Conservation (phyloP, 192 early-diverging fungal genomes). For the Coemansia brasiliensis region DNA sequence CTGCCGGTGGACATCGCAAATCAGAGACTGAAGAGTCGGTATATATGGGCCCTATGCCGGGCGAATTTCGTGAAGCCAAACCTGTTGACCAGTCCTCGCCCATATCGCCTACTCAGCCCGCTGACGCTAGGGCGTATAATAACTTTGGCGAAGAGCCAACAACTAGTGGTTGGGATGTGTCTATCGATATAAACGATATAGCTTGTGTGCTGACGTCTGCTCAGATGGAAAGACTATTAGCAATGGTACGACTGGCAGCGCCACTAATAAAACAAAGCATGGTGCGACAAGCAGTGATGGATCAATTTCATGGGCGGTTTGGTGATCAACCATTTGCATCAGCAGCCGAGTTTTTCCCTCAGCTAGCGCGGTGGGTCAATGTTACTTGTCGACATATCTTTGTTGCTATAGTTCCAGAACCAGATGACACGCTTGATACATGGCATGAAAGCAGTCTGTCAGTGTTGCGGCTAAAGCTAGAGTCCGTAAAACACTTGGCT, state of each 20-base stretch:
- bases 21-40: constrained; percentile 24
- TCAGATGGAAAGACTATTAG: constrained; percentile 27
- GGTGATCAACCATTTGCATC: constrained; percentile 5
- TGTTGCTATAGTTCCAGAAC: constrained; percentile 34
- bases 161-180: constrained; percentile 52
- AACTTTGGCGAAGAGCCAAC: constrained; percentile 40
- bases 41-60: constrained; percentile 57
- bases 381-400: constrained; percentile 33
- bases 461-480: constrained; percentile 48
- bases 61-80: constrained; percentile 48
- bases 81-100: constrained; percentile 13
- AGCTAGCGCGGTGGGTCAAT: constrained; percentile 46
- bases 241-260: constrained; percentile 11
- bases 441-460: constrained; percentile 50
- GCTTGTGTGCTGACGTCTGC: constrained; percentile 36
- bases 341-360: constrained; percentile 13
- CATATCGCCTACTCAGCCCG: background rate
- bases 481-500: constrained; percentile 44
- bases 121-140: constrained; percentile 21
- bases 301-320: constrained; percentile 28
- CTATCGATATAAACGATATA: constrained; percentile 26
- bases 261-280: constrained; percentile 32
- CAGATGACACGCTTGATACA: constrained; percentile 14
- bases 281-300: constrained; percentile 26
- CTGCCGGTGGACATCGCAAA: constrained; percentile 1